phyloP scores from a whole-genome alignment of 106 monocot genomes.

The Dendrobium officinale region DNA sequence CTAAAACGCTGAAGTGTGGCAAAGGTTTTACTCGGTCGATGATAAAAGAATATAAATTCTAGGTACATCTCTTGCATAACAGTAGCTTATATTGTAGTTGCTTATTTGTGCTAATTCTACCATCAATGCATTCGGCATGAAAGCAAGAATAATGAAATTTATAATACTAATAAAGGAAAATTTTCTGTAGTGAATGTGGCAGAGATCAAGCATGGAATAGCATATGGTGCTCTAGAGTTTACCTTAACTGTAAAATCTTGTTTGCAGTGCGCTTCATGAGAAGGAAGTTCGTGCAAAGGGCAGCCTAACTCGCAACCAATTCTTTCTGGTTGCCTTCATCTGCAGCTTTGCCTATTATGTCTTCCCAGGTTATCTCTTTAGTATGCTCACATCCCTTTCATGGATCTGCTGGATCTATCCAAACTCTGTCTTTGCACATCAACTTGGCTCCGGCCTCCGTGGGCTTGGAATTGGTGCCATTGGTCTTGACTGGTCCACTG shows the following conservation, averaged over 20 bases:
- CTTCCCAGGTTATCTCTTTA: slow-evolving; percentile 80
- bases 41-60: too few relatives aligned
- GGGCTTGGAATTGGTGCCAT: slow-evolving; percentile 77
- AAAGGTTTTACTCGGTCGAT: too few relatives aligned
- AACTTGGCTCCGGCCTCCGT: slow-evolving; percentile 66
- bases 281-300: slow-evolving; percentile 49
- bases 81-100: too few relatives aligned
- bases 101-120: too few relatives aligned
- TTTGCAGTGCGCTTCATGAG: slow-evolving; percentile 79
- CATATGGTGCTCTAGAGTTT: neutral
- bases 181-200: too few relatives aligned
- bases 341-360: slow-evolving; percentile 85
- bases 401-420: slow-evolving; percentile 87
- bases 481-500: slow-evolving; percentile 77
- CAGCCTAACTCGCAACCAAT: slow-evolving; percentile 59
- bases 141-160: too few relatives aligned
- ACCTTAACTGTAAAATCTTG: neutral
- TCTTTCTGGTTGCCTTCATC: slow-evolving; percentile 75
- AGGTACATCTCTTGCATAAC: too few relatives aligned
- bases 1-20: too few relatives aligned
- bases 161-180: too few relatives aligned
- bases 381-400: slow-evolving; percentile 78
- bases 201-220: too few relatives aligned
- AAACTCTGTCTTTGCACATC: slow-evolving; percentile 63
- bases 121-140: too few relatives aligned